Evolutionary conservation across 805 yeast genomes (phyloP).

Genomic region (Kuraishia ogatae): DNA sequence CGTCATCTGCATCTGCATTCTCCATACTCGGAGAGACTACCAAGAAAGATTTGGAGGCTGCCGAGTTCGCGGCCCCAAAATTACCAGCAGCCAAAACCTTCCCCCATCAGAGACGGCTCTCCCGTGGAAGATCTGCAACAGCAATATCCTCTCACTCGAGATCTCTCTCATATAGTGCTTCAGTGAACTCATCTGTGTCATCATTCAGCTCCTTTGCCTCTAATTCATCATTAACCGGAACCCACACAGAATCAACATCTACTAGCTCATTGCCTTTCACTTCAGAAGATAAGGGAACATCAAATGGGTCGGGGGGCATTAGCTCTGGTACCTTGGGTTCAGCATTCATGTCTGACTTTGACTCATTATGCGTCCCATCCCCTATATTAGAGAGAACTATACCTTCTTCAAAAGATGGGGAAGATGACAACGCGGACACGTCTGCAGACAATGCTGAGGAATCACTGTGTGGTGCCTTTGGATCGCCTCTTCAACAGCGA

Average conservation of each 20-base stretch:
- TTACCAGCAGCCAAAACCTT: not conserved
- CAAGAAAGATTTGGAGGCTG: not conserved
- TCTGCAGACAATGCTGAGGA: not conserved
- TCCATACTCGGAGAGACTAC: not conserved
- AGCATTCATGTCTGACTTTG: not conserved
- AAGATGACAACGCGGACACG: not conserved
- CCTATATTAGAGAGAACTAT: not conserved
- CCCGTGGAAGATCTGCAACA: not conserved
- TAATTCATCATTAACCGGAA: not conserved
- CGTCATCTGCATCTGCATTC: not conserved
- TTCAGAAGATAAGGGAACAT: not conserved
- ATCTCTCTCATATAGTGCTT: not conserved
- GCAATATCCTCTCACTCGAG: not conserved
- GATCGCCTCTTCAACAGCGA: constrained; percentile 2
- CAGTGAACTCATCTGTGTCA: not conserved
- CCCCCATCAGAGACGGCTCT: not conserved
- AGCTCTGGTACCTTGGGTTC: not conserved
- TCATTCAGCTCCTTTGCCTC: not conserved
- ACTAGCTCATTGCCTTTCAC: not conserved
- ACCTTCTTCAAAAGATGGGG: not conserved
- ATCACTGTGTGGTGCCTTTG: not conserved
- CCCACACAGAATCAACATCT: not conserved
- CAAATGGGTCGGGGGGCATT: too few species aligned
- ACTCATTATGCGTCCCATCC: constrained; percentile 1
- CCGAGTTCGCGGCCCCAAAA: not conserved